A percentile compares a stretch with the other conserved stretches of the same genome.
Conservation (phyloP, 768 basidiomycete species). For the Tulasnella sp. region DNA sequence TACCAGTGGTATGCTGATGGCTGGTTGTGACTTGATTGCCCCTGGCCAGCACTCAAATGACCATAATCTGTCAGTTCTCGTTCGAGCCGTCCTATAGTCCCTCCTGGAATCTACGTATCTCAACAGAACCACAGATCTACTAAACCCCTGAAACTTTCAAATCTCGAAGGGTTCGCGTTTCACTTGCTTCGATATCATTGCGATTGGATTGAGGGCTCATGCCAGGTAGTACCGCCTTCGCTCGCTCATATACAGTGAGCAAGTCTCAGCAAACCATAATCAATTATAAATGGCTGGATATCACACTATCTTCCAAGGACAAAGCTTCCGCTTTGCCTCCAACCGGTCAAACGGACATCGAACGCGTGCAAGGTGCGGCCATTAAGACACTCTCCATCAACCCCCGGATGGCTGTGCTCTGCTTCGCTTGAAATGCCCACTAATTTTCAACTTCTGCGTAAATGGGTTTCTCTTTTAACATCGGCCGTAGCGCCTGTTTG, state of each 20-base stretch:
- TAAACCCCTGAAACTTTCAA: not conserved
- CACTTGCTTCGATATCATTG: not conserved
- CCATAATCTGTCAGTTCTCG: not conserved
- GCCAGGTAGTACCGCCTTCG: not conserved
- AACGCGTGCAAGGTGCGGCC: not conserved
- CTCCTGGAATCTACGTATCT: not conserved
- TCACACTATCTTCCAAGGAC: too few species aligned
- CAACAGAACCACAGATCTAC: not conserved
- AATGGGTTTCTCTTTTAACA: slow-evolving; percentile 12
- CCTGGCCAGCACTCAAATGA: too few species aligned
- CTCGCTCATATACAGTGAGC: not conserved
- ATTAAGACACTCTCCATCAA: not conserved
- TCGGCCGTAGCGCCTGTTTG: not conserved
- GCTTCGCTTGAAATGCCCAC: not conserved
- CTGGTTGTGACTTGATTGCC: too few species aligned
- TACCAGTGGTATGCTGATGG: too few species aligned
- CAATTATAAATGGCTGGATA: too few species aligned
- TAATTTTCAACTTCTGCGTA: not conserved
- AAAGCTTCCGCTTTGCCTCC: too few species aligned
- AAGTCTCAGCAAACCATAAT: not conserved
- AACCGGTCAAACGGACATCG: not conserved
- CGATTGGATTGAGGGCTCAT: not conserved
- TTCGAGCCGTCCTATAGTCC: not conserved
- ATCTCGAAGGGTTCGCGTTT: not conserved
- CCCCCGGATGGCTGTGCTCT: not conserved